Conservation (phyloP, 2,329 filamentous ascomycete species). For the Zymoseptoria tritici region DNA sequence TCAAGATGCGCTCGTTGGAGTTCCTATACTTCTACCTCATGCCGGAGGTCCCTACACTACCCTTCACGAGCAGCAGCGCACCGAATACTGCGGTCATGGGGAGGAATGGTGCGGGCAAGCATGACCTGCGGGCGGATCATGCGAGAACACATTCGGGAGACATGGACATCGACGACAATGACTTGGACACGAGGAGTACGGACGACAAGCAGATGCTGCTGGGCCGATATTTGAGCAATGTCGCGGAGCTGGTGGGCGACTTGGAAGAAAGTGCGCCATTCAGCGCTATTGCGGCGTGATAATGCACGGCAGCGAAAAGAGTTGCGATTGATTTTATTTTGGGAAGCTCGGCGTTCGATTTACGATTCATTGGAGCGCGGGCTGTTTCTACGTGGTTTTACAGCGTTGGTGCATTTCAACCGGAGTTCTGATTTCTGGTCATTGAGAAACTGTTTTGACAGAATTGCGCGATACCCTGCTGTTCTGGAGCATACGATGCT, state of each 20-base stretch:
- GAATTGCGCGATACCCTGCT: background rate
- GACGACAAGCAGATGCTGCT: slow-evolving; percentile 77
- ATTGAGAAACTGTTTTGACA: background rate
- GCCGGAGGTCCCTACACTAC: slow-evolving; percentile 60
- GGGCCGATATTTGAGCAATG: slow-evolving; percentile 69
- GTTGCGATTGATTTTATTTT: background rate
- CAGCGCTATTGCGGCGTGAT: background rate
- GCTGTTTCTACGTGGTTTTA: too few relatives aligned
- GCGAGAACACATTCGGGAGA: slow-evolving; percentile 28
- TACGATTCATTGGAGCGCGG: background rate
- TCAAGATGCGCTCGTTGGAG: slow-evolving; percentile 93
- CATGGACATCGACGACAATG: slow-evolving; percentile 30
- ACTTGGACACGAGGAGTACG: slow-evolving; percentile 52
- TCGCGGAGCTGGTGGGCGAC: slow-evolving; percentile 74
- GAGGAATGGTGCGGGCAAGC: slow-evolving; percentile 19
- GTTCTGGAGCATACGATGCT: background rate
- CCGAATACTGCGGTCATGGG: slow-evolving; percentile 23
- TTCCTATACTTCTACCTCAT: slow-evolving; percentile 99
- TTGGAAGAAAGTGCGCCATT: slow-evolving; percentile 72
- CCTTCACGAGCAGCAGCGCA: slow-evolving; percentile 15
- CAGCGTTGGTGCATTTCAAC: background rate
- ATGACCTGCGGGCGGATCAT: slow-evolving; percentile 16
- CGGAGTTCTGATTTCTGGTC: background rate
- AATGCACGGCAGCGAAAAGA: background rate
- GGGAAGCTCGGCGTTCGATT: background rate